Conservation (phyloP, 805 yeast species). For the Phaffomyces thermotolerans region DNA sequence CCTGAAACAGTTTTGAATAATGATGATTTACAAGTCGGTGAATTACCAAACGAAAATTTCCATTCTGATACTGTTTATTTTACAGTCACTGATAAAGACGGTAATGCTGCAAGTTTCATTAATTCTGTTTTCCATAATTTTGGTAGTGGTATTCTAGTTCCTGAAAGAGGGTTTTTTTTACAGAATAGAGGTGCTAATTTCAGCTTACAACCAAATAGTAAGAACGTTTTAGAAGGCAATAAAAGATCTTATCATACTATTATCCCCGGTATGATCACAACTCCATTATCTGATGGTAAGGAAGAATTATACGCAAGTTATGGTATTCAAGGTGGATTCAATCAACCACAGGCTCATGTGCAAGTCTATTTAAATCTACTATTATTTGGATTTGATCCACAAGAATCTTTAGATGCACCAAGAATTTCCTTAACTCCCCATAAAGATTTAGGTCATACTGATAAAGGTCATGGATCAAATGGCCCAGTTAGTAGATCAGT, state of each 20-base stretch:
- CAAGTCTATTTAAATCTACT: conserved; percentile 65
- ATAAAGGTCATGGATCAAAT: conserved; percentile 51
- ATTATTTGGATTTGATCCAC: conserved; percentile 59
- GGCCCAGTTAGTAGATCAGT: conserved; percentile 56
- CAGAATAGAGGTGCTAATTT: conserved; percentile 78
- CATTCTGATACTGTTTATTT: conserved; percentile 68
- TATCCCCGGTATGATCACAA: conserved; percentile 74
- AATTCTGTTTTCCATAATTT: conserved; percentile 65
- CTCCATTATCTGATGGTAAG: conserved; percentile 24
- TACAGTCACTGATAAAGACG: conserved; percentile 54
- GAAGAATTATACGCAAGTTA: conserved; percentile 58
- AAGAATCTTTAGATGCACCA: conserved; percentile 70
- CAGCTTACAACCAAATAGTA: conserved; percentile 47
- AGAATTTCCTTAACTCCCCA: conserved; percentile 58
- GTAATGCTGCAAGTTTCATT: conserved; percentile 79
- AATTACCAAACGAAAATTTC: conserved; percentile 48
- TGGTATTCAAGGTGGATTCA: conserved; percentile 84
- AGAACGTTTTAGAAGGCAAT: conserved; percentile 57
- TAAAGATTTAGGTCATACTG: conserved; percentile 34
- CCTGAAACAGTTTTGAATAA: conserved; percentile 34
- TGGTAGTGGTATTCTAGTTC: conserved; percentile 66
- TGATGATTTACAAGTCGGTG: conserved; percentile 36
- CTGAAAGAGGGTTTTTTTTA: conserved; percentile 56
- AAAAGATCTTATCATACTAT: conserved; percentile 80
- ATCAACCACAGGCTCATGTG: conserved; percentile 81